Evolutionary conservation across 768 basidiomycete genomes (phyloP), one percentile per base, ranked within the genome.

Genomic region (Tulasnella sp.): DNA sequence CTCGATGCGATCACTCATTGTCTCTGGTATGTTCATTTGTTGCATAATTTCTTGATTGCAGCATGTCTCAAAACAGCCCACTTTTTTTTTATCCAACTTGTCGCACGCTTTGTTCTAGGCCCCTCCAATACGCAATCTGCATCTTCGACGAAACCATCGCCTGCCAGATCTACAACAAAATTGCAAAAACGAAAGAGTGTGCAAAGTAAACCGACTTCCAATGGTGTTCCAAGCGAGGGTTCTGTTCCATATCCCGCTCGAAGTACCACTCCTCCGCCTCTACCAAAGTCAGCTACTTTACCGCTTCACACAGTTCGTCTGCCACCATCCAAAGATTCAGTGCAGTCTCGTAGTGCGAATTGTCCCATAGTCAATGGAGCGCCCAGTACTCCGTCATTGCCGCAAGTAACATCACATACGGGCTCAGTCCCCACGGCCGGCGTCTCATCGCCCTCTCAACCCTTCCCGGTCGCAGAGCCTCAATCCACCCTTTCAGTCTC

Each of bases 221-320:
- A 43, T 32, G 37, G 37, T 12, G 31, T 29, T 29, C 20, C 35
- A 27, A 39, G 16, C 33, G 39, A 40, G 22, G 37, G 8, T 19
- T 33, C 24, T 20, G 33, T 28, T 52, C 27, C 24, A 58, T 24
- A 42, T 16, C 25, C 54, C 56, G 43, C 69, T 24, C 76, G 83
- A 50, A 83, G 75, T 61, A 75, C 74, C n/a, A 78, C 82, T 0
- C 86, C 87, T 0, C 87, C 87, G 1, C 87, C 86, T 31, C 70
- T 88, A 16, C 86, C 86, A 22, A 84, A 88, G 66, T 82, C 85
- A 3, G 86, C 73, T 13, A 81, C 82, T 10, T 65, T 89, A 2
- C 86, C 86, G 42, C 65, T 89, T 56, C 86, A 89, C 62, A 44
- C 56, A 15, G 72, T 74, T 16, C 74, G 76, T 15, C 64, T 58